phyloP scores from a whole-genome alignment of 1,139 yeast genomes.

The Scheffersomyces segobiensis region DNA sequence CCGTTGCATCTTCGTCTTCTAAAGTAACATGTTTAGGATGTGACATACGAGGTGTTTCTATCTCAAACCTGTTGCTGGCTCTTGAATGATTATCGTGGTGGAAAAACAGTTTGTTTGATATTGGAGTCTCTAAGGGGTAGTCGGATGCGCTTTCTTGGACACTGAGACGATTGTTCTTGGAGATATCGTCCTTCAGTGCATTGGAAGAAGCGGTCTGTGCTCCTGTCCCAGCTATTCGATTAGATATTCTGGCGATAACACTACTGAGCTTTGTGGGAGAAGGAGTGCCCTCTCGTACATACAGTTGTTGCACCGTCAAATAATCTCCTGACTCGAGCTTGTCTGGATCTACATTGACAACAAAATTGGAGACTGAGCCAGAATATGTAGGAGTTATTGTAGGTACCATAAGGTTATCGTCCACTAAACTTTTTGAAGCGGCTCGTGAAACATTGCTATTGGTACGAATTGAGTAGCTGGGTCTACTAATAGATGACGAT shows the following conservation, averaged over 20 bases:
- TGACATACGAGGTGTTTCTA: neutral
- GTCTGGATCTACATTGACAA: neutral
- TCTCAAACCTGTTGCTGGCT: neutral
- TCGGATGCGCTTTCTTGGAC: neutral
- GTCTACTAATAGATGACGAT: neutral
- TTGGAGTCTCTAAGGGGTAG: neutral
- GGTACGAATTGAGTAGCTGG: neutral
- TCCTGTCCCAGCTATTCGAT: conserved; percentile 44
- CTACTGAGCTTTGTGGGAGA: conserved; percentile 26
- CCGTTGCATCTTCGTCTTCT: neutral
- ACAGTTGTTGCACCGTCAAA: neutral
- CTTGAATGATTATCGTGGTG: neutral
- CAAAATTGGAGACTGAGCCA: neutral
- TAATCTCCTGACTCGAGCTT: neutral
- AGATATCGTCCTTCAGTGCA: neutral
- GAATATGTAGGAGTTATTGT: neutral
- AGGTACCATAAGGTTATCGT: neutral
- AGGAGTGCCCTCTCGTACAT: neutral
- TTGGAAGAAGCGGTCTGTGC: conserved; percentile 12
- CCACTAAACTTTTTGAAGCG: neutral
- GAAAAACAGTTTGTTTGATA: neutral
- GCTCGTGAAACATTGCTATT: neutral
- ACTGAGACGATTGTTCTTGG: neutral
- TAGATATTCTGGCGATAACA: conserved; percentile 37
- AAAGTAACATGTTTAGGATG: neutral